A percentile compares a stretch with the other conserved stretches of the same genome.
These are phyloP conservation scores for Phytophthora pisi DNA, from an alignment of 352 stramenopile species.

Conservation along the genomic window DNA sequence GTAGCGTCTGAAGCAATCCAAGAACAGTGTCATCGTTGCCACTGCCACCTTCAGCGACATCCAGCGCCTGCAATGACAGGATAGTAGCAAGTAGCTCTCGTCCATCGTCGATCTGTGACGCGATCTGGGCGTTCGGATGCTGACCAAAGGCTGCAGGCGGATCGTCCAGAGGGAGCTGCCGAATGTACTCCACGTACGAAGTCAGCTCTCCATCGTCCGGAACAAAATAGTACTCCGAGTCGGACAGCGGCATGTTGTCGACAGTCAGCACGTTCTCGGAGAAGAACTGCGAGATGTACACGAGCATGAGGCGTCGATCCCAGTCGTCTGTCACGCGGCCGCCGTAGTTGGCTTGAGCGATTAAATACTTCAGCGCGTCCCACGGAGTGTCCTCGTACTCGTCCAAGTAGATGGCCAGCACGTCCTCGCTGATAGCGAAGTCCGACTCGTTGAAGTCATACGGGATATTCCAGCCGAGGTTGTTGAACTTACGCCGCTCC, in stretches of 20 bases:
- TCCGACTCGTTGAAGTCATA: slow-evolving; percentile 98
- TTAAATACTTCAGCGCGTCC: slow-evolving; percentile 96
- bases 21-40: slow-evolving; percentile 92
- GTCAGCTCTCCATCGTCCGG: slow-evolving; percentile 91
- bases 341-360: slow-evolving; percentile 96
- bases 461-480: slow-evolving; percentile 97
- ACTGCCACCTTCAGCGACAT: slow-evolving; percentile 81
- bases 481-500: slow-evolving; percentile 96
- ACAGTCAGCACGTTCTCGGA: slow-evolving; percentile 87
- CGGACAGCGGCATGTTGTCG: slow-evolving; percentile 87
- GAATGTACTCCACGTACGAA: slow-evolving; percentile 92
- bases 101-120: slow-evolving; percentile 94
- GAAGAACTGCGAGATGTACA: slow-evolving; percentile 97
- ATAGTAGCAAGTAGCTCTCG: slow-evolving; percentile 91
- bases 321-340: slow-evolving; percentile 96
- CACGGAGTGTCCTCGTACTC: slow-evolving; percentile 93
- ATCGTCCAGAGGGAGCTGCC: slow-evolving; percentile 89
- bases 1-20: slow-evolving; percentile 77
- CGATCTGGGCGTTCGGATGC: slow-evolving; percentile 96
- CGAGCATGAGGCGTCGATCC: slow-evolving; percentile 95
- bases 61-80: slow-evolving; percentile 87
- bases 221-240: slow-evolving; percentile 94
- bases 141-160: slow-evolving; percentile 94
- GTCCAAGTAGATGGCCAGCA: slow-evolving; percentile 95
- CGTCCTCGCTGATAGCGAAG: slow-evolving; percentile 96